Conservation (phyloP, 805 yeast genomes). For the Nakazawaea sp. region DNA sequence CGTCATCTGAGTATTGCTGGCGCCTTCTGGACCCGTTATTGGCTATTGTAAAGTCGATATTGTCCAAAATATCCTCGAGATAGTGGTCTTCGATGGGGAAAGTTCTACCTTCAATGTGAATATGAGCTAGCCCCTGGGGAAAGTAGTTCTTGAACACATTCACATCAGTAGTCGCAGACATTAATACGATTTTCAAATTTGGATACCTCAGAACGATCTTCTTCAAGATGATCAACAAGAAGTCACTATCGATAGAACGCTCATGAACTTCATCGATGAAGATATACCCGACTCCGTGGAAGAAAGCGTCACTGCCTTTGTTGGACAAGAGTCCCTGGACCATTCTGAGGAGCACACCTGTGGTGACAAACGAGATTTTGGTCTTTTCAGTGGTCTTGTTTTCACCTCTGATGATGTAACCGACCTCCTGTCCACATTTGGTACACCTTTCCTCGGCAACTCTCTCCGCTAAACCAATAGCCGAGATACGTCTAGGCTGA, state of each 20-base stretch:
- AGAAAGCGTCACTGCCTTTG: conserved; percentile 26
- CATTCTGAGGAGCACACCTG: conserved; percentile 87
- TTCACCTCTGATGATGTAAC: conserved; percentile 88
- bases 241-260: conserved; percentile 85
- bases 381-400: conserved; percentile 57
- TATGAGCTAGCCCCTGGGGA: conserved; percentile 42
- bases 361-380: conserved; percentile 80
- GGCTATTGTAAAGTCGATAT: conserved; percentile 49
- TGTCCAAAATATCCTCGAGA: conserved; percentile 57
- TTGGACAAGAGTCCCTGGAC: conserved; percentile 44
- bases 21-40: conserved; percentile 14
- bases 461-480: conserved; percentile 90
- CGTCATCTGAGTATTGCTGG: conserved; percentile 8
- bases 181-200: conserved; percentile 62
- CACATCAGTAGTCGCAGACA: conserved; percentile 92
- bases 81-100: conserved; percentile 80
- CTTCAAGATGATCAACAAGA: conserved; percentile 71
- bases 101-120: conserved; percentile 89
- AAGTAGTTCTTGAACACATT: conserved; percentile 64
- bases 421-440: conserved; percentile 68
- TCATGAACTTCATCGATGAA: conserved; percentile 97
- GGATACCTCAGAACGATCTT: conserved; percentile 43
- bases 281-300: conserved; percentile 57
- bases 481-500: conserved; percentile 93
- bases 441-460: conserved; percentile 76